Evolutionary conservation across 2,329 filamentous ascomycete genomes (phyloP).

Genomic region (Aspergillus viridinutans): DNA sequence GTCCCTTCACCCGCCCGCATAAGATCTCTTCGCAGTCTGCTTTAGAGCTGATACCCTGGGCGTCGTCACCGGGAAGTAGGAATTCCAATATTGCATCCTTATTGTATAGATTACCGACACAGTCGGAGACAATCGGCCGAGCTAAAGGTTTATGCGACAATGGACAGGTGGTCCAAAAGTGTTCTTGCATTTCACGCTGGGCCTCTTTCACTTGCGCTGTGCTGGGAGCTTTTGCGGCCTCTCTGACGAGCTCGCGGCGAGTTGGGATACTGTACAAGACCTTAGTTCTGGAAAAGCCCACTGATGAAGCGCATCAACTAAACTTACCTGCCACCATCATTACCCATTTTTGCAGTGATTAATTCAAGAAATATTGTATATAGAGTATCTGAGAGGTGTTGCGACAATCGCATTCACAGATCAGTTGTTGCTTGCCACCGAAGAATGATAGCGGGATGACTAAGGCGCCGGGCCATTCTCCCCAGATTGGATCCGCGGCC

Average conservation of each 20-base stretch:
- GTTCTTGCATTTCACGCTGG: slow-evolving; percentile 75
- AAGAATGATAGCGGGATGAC: slow-evolving; percentile 26
- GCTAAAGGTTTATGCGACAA: slow-evolving; percentile 74
- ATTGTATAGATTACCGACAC: slow-evolving; percentile 81
- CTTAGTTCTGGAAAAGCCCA: not conserved
- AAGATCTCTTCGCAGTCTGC: slow-evolving; percentile 60
- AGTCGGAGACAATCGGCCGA: slow-evolving; percentile 77
- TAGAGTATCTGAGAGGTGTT: not conserved
- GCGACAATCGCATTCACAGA: slow-evolving; percentile 1
- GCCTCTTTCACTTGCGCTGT: slow-evolving; percentile 85
- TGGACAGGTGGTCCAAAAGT: slow-evolving; percentile 83
- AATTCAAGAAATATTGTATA: not conserved
- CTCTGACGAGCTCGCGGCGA: slow-evolving; percentile 91
- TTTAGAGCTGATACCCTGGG: slow-evolving; percentile 50
- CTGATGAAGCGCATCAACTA: too few relatives aligned
- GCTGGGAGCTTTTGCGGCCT: slow-evolving; percentile 77
- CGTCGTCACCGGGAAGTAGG: slow-evolving; percentile 54
- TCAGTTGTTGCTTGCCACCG: slow-evolving; percentile 13
- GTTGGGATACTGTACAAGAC: slow-evolving; percentile 68
- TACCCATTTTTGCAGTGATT: slow-evolving; percentile 65
- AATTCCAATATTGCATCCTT: slow-evolving; percentile 82
- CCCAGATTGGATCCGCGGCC: slow-evolving; percentile 22
- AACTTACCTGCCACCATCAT: slow-evolving; percentile 76
- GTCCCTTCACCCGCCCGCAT: slow-evolving; percentile 63
- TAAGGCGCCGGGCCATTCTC: slow-evolving; percentile 18